Conservation (phyloP, 805 yeast species). For the Lipomyces spencermartinsiae region DNA sequence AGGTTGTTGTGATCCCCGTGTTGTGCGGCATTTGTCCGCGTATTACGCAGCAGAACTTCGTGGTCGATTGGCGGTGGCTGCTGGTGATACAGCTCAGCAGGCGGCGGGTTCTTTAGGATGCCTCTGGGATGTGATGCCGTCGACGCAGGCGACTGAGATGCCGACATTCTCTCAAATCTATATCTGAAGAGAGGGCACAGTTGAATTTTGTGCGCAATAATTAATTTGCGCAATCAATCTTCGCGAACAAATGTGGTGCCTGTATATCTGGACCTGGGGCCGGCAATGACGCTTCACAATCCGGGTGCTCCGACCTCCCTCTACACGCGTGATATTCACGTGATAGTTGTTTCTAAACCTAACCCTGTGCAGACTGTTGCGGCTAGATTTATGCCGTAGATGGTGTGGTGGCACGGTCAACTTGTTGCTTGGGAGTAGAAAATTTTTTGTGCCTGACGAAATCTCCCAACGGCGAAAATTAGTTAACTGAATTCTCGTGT, state of each 20-base stretch:
- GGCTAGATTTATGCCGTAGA: no score
- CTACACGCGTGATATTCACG: neutral
- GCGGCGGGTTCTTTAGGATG: slow-evolving; percentile 34
- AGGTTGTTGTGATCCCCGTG: slow-evolving; percentile 25
- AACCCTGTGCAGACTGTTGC: neutral
- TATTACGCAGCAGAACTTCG: slow-evolving; percentile 26
- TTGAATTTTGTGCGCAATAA: neutral
- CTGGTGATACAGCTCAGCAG: slow-evolving; percentile 22
- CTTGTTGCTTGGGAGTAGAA: neutral
- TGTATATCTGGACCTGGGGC: no score
- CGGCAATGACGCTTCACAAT: no score
- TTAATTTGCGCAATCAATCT: neutral
- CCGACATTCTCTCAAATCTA: neutral
- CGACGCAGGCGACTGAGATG: slow-evolving; percentile 5
- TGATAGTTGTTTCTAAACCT: neutral
- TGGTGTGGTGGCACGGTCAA: no score
- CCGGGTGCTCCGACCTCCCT: neutral
- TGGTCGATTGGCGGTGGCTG: slow-evolving; percentile 32
- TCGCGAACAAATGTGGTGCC: neutral
- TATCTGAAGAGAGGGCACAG: neutral
- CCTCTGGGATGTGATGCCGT: slow-evolving; percentile 22
- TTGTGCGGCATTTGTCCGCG: slow-evolving; percentile 26
- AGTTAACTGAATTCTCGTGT: neutral
- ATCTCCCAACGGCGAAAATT: neutral
- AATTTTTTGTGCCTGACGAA: neutral